Percentiles rank a stretch among this genome's conserved stretches.
Evolutionary conservation across 768 basidiomycete species (phyloP).

Genomic region (Russula brevipes): DNA sequence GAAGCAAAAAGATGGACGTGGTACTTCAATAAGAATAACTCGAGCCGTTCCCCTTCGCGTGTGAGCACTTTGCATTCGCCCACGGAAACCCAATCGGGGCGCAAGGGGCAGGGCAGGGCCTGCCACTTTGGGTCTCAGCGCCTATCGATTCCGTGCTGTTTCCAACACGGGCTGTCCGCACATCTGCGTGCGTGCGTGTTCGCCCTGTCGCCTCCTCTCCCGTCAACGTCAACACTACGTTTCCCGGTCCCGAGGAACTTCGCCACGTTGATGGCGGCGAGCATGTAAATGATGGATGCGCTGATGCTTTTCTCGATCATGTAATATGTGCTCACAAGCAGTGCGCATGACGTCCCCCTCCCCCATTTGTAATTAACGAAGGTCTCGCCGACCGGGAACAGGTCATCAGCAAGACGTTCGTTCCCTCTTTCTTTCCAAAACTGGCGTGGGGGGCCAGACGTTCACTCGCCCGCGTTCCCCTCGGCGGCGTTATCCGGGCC

Average conservation of each 20-base stretch:
- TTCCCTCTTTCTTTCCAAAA: neutral
- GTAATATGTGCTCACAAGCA: neutral
- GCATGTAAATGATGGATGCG: neutral
- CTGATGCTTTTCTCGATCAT: neutral
- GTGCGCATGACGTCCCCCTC: neutral
- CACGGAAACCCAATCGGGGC: slow-evolving; percentile 2
- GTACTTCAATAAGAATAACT: slow-evolving; percentile 3
- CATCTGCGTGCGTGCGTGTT: neutral
- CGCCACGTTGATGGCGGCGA: neutral
- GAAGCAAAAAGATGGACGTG: neutral
- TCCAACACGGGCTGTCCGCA: slow-evolving; percentile 3
- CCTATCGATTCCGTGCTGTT: slow-evolving; percentile 10
- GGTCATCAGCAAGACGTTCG: neutral
- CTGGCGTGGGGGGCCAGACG: neutral
- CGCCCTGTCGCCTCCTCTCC: neutral
- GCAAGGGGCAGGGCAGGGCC: neutral
- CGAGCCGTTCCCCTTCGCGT: no score
- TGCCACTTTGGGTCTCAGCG: neutral
- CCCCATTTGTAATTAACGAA: neutral
- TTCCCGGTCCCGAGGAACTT: slow-evolving; percentile 13
- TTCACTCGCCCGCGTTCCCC: neutral
- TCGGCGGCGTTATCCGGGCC: slow-evolving; percentile 4
- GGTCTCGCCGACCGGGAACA: neutral
- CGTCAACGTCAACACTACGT: neutral
- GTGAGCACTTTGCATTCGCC: neutral